Conservation (phyloP, 345 rosid species). For the Citrus hindsii region DNA sequence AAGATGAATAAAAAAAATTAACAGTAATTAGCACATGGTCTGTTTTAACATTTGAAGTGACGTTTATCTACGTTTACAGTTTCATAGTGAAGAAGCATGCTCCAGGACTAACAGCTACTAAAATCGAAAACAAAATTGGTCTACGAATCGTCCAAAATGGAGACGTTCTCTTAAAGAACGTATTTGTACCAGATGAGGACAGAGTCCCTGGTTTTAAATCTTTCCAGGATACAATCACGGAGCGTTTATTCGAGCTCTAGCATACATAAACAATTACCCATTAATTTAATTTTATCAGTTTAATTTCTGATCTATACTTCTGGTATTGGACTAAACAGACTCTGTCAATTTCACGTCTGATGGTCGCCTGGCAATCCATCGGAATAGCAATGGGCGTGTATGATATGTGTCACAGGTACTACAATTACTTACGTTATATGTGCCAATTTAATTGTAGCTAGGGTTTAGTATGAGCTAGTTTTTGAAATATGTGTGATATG, state of each 20-base stretch:
- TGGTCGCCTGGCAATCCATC: slow-evolving; percentile 94
- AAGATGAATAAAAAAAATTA: neutral
- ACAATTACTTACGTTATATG: neutral
- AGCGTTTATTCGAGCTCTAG: slow-evolving; percentile 1
- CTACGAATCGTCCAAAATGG: slow-evolving; percentile 92
- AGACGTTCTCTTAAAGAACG: slow-evolving; percentile 70
- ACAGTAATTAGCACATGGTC: neutral
- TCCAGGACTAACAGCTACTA: slow-evolving; percentile 75
- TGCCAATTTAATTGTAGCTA: neutral
- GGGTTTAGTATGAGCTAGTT: neutral
- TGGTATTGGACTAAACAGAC: slow-evolving; percentile 34
- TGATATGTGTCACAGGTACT: slow-evolving; percentile 91
- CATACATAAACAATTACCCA: no score
- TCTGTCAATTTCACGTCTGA: slow-evolving; percentile 84
- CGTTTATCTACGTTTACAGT: slow-evolving; percentile 35
- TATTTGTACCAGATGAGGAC: slow-evolving; percentile 86
- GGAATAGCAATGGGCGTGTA: slow-evolving; percentile 93
- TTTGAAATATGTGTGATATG: slow-evolving; percentile 11
- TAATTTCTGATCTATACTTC: no score
- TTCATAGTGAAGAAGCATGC: slow-evolving; percentile 80
- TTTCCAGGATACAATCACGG: slow-evolving; percentile 88
- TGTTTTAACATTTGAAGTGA: no score
- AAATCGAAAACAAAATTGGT: slow-evolving; percentile 88
- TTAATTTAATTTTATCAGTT: no score
- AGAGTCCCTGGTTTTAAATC: slow-evolving; percentile 81